Base-by-base conservation (phyloP, 2,329 filamentous ascomycete species). In the Tolypocladium inflatum region DNA sequence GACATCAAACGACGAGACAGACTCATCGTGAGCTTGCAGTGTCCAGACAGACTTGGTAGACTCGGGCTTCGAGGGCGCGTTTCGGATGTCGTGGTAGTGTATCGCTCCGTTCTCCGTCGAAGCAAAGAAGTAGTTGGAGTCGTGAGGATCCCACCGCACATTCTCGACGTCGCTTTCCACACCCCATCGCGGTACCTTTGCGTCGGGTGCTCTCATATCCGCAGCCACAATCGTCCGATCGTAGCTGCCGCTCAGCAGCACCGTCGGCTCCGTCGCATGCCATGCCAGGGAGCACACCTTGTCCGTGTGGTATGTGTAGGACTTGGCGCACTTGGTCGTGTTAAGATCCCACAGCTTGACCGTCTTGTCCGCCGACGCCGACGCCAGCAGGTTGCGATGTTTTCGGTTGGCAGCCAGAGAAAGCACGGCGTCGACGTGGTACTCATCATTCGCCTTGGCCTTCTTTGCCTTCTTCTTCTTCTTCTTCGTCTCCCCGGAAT, bases 331-430 rank as follows among this genome's bases (percentile, higher is more conserved):
- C 73, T 87, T 91, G 61, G 89, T 83, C 3, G 91, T 97, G 77
- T 91, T 90, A 62, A 99, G 79, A 71, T 99, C 94, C 94, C 94
- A 99, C 23, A 99, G 83, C 79, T 99, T 99, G 68, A 97, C 87
- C 3, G 94, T 99, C 77, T 92, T 91, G 77, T 99, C 94, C 23
- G 94, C 94, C 1, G 94, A 99, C 2, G 90, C 91, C 0, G 93
- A 97, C 15, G 94, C 94, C 52, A 99, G 84, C 59, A 99, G 82
- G 72, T 97, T 97, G 63, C 92, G 87, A 76, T 99, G 93, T 69
- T 92, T 87, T 67, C 92, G 83, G 78, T 99, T 99, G 55, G 91
- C 91, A 3, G 94, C 89, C 50, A 99, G 85, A 6, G 93, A 88
- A 50, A 99, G 83, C 35, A 99, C 88, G 1, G 94, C 89, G 72